Base-by-base conservation (phyloP, 345 rosid genomes). In the Salix koriyanagi region DNA sequence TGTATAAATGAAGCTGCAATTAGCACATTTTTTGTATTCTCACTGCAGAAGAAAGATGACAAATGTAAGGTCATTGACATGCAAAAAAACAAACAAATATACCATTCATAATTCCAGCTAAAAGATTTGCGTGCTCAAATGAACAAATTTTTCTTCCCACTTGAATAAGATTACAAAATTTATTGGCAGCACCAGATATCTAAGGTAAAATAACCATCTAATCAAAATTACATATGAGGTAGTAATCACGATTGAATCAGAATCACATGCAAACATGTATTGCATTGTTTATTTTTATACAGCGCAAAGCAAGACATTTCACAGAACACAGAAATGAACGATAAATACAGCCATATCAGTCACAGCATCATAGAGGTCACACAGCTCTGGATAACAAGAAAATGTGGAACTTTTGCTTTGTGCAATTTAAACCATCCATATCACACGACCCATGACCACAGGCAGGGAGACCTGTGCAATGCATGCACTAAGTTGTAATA, bases 1-100 rank as follows among this genome's bases (percentile, higher is more conserved):
- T 92, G 97, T 84, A 94, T 86, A 83, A 82, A 86, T 73, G 96
- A 92, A 81, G 96, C 93, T 23, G 91, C 86, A 82, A 92, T 78
- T 72, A 94, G 87, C 76, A 90, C 91, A 81, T 86, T 86, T 79
- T 89, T 94, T 32, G 98, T 94, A 82, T 80, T 85, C 86, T 91
- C 94, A 70, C 98, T 94, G 90, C 84, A 73, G 66, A 50, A 28
- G 54, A 64, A 73, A 75, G 67, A 62, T 72, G 23, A 65, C 52
- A 69, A 76, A 34, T 25, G 6, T 41, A 5, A 65, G 58, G 67
- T 80, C 71, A 77, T 42, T 65, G 26, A 67, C 2, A 4, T 42
- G 14, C 26, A 67, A 72, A 28, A 7, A 70, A 62, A 70, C 14
- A 21, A 62, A 67, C 32, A 54, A 32, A 4, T 39, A 74, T n/a